Evolutionary conservation across 2,329 filamentous ascomycete genomes (phyloP).

Genomic region (Zymoseptoria tritici): DNA sequence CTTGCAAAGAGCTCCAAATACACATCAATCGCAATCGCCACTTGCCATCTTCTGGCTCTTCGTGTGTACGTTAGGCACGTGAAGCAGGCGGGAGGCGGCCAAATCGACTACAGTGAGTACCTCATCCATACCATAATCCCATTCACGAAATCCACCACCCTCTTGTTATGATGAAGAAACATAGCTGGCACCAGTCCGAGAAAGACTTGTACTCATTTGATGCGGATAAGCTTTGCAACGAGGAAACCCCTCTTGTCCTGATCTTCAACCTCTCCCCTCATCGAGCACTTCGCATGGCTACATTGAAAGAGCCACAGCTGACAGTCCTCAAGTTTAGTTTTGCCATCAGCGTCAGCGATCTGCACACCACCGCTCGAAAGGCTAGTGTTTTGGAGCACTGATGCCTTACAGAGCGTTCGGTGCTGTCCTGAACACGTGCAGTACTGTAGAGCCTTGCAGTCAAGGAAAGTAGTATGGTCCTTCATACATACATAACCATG

Average conservation of each 20-base stretch:
- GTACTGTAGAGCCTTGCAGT: background rate
- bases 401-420: background rate
- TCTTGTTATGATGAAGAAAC: background rate
- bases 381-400: background rate
- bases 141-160: background rate
- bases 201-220: background rate
- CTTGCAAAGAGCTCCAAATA: background rate
- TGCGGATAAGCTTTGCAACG: slow-evolving; percentile 1
- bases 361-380: background rate
- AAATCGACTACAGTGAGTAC: background rate
- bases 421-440: background rate
- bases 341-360: background rate
- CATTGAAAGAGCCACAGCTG: background rate
- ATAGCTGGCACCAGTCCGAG: slow-evolving; percentile 1
- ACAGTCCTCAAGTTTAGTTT: background rate
- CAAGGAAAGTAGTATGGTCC: background rate
- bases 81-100: background rate
- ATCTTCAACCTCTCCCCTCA: background rate
- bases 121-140: no score
- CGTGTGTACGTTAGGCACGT: background rate
- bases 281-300: background rate
- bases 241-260: slow-evolving; percentile 1
- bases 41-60: background rate
- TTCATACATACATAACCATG: background rate
- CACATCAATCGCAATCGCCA: background rate